Evolutionary conservation across 805 yeast species (phyloP).

Genomic region (Pichia insulana): DNA sequence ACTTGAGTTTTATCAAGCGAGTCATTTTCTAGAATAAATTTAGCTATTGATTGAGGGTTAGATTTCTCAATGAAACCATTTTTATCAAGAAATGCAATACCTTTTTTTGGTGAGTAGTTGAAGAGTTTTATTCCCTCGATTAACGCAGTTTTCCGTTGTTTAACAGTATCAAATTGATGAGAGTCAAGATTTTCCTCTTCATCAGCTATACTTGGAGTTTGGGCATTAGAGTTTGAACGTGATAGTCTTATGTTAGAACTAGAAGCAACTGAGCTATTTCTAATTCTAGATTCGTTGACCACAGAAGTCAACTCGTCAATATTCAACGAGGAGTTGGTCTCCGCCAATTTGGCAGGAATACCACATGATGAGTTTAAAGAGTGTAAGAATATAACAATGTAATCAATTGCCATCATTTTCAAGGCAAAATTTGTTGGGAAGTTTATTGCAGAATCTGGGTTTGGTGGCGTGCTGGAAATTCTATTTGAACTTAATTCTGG

Average conservation of each 20-base stretch:
- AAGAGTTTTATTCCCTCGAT: constrained; percentile 72
- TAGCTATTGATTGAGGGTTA: constrained; percentile 63
- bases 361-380: constrained; percentile 86
- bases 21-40: constrained; percentile 55
- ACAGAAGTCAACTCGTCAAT: constrained; percentile 8
- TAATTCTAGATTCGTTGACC: constrained; percentile 2
- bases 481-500: constrained; percentile 70
- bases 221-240: constrained; percentile 15
- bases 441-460: constrained; percentile 41
- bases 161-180: constrained; percentile 74
- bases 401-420: constrained; percentile 71
- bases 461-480: constrained; percentile 44
- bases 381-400: constrained; percentile 72
- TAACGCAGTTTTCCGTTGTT: constrained; percentile 73
- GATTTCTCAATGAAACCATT: constrained; percentile 55
- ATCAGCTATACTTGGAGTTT: constrained; percentile 11
- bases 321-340: background rate
- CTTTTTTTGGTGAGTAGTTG: constrained; percentile 79
- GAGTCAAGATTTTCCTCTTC: constrained; percentile 54
- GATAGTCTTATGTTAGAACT: constrained; percentile 20
- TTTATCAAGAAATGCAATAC: constrained; percentile 52
- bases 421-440: constrained; percentile 79
- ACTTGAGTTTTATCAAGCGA: constrained; percentile 75
- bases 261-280: constrained; percentile 20
- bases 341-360: constrained; percentile 26